These are phyloP conservation scores for Blakeslea trispora DNA, from an alignment of 371 early-diverging fungal genomes.

Conservation along the genomic window DNA sequence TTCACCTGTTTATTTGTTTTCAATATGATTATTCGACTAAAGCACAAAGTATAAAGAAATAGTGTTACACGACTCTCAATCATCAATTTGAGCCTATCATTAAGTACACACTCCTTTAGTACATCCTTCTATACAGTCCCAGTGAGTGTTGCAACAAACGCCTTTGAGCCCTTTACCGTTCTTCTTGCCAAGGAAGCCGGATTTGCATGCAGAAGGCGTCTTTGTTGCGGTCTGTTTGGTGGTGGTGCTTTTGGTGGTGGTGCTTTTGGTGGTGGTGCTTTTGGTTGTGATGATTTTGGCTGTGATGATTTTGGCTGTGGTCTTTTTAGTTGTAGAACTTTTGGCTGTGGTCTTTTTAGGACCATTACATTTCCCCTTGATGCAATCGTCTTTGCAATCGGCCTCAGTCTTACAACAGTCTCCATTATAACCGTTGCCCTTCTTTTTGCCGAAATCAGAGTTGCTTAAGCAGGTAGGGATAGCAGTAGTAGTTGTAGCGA, in stretches of 20 bases:
- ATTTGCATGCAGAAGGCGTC: background rate
- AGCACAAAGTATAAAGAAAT: too few species aligned
- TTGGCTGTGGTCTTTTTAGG: background rate
- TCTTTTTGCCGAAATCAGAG: background rate
- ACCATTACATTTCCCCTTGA: conserved; percentile 6
- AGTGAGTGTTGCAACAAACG: conserved; percentile 9
- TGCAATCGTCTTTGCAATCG: conserved; percentile 6
- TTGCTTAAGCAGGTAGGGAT: background rate
- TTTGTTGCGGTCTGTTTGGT: too few species aligned
- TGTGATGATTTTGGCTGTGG: too few species aligned
- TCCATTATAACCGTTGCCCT: conserved; percentile 7
- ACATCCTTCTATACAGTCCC: conserved; percentile 15
- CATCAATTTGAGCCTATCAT: too few species aligned
- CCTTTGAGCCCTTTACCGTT: conserved; percentile 3
- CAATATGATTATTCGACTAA: too few species aligned
- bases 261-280: too few species aligned
- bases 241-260: too few species aligned
- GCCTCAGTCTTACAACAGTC: conserved; percentile 3
- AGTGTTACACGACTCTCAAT: too few species aligned
- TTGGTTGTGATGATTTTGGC: too few species aligned
- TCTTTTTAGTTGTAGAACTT: too few species aligned
- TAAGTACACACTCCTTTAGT: conserved; percentile 6
- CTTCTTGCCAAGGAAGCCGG: conserved; percentile 1
- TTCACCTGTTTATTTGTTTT: too few species aligned
- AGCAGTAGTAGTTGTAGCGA: background rate